Evolutionary conservation across 768 basidiomycete species (phyloP), one percentile per base, ranked within the genome.

Genomic region (Fomitopsis serialis): DNA sequence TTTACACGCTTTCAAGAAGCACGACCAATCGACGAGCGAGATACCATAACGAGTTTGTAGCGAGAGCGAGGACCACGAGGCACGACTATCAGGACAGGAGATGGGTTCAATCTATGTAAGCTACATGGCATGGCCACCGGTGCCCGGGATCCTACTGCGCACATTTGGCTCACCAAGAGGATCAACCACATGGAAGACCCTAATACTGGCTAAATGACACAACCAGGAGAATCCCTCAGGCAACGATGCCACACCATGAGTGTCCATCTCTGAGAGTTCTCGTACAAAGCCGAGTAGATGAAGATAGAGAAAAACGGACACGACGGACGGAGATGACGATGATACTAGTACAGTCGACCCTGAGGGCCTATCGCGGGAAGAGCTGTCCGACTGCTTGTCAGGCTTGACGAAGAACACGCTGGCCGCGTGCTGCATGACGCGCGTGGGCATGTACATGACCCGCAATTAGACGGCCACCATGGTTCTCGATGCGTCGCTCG

Each of bases 391-490:
- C 6, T 7, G 21, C 22, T 15, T 49, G 48, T 22, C 48, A 49
- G 48, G 24, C 48, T 3, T 49, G 48, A 7, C 48, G 48, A 29
- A 9, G 34, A 36, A 23, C 44, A 45, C 11, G 44, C 27, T 45
- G 27, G 22, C 27, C 48, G 36, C 34, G 48, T 36, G 48, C 13
- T 49, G 5, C 10, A 45, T 15, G 27, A 19, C 23, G 27, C 21
- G 44, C 44, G 23, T 23, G 23, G 7, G 44, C 8, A 9, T 4
- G 19, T 6, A 25, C 25, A 13, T 9, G n/a, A 25, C n/a, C 22
- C 19, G 12, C 6, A 40, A 25, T 27, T 43, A 51, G 42, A 53
- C 52, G 24, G 59, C 55, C 50, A 58, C 54, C 52, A 61, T 57
- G 22, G 57, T 54, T 11, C 60, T 49, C 15, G 53, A 50, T 35